These are phyloP conservation scores for Pythium coloratum DNA, from an alignment of 352 stramenopile genomes.

Conservation along the genomic window DNA sequence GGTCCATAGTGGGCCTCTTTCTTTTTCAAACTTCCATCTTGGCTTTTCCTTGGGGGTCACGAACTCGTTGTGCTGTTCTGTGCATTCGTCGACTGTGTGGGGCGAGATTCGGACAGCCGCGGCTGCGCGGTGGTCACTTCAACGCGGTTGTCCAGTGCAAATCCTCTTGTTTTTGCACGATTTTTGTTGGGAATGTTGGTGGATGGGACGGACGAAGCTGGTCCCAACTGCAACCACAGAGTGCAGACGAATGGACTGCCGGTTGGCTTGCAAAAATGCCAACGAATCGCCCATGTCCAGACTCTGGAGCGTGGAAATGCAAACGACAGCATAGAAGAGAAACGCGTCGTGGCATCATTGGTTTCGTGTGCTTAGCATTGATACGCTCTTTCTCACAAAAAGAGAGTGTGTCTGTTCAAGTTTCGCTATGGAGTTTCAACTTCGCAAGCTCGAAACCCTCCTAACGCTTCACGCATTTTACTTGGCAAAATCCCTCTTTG, in stretches of 20 bases:
- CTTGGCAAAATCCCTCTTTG: too few relatives aligned
- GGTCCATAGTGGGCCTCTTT: too few relatives aligned
- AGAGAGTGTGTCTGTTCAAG: too few relatives aligned
- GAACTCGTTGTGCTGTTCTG: not conserved
- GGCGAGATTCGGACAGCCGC: slow-evolving; percentile 3
- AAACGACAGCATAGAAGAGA: not conserved
- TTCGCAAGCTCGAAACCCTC: too few relatives aligned
- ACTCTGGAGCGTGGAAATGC: not conserved
- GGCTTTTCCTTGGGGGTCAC: not conserved
- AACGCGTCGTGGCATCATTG: not conserved
- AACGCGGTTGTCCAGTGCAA: not conserved
- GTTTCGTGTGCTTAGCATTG: not conserved
- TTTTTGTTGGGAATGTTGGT: not conserved
- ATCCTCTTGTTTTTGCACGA: slow-evolving; percentile 2
- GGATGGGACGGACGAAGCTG: not conserved
- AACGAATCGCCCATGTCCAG: not conserved
- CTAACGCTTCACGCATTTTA: too few relatives aligned
- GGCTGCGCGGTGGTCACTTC: not conserved
- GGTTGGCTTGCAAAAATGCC: not conserved
- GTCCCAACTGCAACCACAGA: not conserved
- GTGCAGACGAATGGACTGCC: slow-evolving; percentile 1
- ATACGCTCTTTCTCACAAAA: too few relatives aligned
- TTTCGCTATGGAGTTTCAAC: too few relatives aligned
- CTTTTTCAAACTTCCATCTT: not conserved
- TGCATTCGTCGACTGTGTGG: not conserved